Evolutionary conservation across 2,329 filamentous ascomycete species (phyloP), one percentile per base, ranked within the genome.

Genomic region (Colletotrichum cuscutae): DNA sequence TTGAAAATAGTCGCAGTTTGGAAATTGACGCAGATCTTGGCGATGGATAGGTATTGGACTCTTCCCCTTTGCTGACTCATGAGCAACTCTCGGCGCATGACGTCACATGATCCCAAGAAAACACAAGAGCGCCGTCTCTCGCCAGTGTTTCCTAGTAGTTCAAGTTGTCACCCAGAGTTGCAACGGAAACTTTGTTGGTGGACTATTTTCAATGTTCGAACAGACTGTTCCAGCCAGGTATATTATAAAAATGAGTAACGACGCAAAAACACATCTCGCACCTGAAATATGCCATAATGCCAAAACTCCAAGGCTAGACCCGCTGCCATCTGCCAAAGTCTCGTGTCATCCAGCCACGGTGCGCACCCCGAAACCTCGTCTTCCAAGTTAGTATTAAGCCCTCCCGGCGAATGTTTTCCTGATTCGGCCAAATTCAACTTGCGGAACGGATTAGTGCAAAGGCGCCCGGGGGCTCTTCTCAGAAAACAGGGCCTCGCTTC

Each of bases 211-310:
- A 37, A 35, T 12, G 32, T 53, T n/a, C 19, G 22, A 42, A 46
- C 4, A 58, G 65, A 62, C 71, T 65, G 66, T 65, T 65, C 71
- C 61, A 71, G 71, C 66, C 71, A 65, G 71, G 60, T 65, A 61
- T 65, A 61, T 63, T 65, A 12, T 24, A 61, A 60, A 12, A 24
- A 52, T 28, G 53, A 37, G 19, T 32, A 19, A 1, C 62, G 30
- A 19, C 11, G 42, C 62, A 24, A 15, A 4, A 22, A 57, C 70
- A 61, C 32, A 30, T 8, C 11, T 15, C 28, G 22, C 19, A 46
- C 24, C 4, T 30, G 24, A 35, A 26, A 60, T 30, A 58, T 46
- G 12, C 37, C 46, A 54, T 8, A 35, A 26, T 59, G 12, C 46
- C 46, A 24, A 54, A 57, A 42, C 22, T 6, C 49, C 37, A 9